Conservation (phyloP, 495 filamentous ascomycete genomes). For the Neurospora sp. region DNA sequence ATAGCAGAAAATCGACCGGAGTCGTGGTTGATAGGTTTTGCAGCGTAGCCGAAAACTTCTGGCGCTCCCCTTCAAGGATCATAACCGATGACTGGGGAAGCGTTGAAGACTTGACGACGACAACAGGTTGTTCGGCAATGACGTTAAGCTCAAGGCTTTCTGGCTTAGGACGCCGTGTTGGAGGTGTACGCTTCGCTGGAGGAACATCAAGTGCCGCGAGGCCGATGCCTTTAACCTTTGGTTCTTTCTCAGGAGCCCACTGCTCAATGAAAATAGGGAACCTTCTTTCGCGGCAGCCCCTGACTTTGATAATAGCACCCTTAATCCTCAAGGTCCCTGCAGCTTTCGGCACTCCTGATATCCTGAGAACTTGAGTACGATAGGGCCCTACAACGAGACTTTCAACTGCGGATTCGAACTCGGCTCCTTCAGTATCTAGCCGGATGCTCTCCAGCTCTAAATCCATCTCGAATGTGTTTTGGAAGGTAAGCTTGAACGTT, state of each 20-base stretch:
- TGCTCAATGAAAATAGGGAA: slow-evolving; percentile 75
- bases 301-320: slow-evolving; percentile 70
- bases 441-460: slow-evolving; percentile 73
- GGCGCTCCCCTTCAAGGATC: slow-evolving; percentile 80
- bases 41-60: slow-evolving; percentile 67
- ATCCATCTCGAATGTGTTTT: slow-evolving; percentile 92
- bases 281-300: slow-evolving; percentile 65
- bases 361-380: slow-evolving; percentile 64
- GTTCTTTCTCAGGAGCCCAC: slow-evolving; percentile 61
- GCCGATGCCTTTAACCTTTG: slow-evolving; percentile 67
- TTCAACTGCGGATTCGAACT: slow-evolving; percentile 55
- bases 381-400: slow-evolving; percentile 66
- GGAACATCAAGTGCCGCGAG: slow-evolving; percentile 46
- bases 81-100: slow-evolving; percentile 81
- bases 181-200: slow-evolving; percentile 19
- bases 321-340: slow-evolving; percentile 62
- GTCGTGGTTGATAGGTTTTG: slow-evolving; percentile 62
- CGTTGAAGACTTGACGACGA: slow-evolving; percentile 64
- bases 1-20: slow-evolving; percentile 70
- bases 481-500: slow-evolving; percentile 69
- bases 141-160: slow-evolving; percentile 54
- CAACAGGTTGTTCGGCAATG: slow-evolving; percentile 64
- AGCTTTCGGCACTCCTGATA: slow-evolving; percentile 56
- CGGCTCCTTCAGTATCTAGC: slow-evolving; percentile 60
- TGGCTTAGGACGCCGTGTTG: slow-evolving; percentile 30